phyloP scores from a whole-genome alignment of 805 yeast genomes.

The Metschnikowia picachoensis region DNA sequence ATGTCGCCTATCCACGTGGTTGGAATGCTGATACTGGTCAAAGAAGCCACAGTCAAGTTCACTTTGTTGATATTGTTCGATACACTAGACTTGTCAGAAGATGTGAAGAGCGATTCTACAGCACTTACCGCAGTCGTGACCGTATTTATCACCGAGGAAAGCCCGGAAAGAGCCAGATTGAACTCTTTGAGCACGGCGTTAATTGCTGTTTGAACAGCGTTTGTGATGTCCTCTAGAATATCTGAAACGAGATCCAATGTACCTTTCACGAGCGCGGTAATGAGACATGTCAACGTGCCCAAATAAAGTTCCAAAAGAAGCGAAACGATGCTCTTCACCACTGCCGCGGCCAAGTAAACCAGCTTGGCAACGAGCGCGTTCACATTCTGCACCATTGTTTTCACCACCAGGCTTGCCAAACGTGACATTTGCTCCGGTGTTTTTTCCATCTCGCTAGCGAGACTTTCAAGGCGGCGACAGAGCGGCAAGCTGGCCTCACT shows the following conservation, averaged over 20 bases:
- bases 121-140: conserved; percentile 44
- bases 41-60: conserved; percentile 21
- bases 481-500: conserved; percentile 33
- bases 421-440: conserved; percentile 56
- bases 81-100: conserved; percentile 27
- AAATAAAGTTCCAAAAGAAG: conserved; percentile 51
- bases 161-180: conserved; percentile 59
- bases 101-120: conserved; percentile 49
- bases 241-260: conserved; percentile 48
- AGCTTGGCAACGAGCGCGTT: conserved; percentile 54
- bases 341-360: conserved; percentile 51
- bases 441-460: conserved; percentile 26
- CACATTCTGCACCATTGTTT: conserved; percentile 44
- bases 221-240: conserved; percentile 66
- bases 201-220: conserved; percentile 51
- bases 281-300: conserved; percentile 84
- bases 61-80: conserved; percentile 52
- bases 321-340: conserved; percentile 10
- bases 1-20: conserved; percentile 56
- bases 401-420: conserved; percentile 51
- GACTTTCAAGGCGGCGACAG: conserved; percentile 46
- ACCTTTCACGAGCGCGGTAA: conserved; percentile 71
- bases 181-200: conserved; percentile 63
- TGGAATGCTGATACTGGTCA: conserved; percentile 57
- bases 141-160: conserved; percentile 55